These are phyloP conservation scores for Trichophyton verrucosum DNA, from an alignment of 2,329 filamentous ascomycete species.

Conservation along the genomic window DNA sequence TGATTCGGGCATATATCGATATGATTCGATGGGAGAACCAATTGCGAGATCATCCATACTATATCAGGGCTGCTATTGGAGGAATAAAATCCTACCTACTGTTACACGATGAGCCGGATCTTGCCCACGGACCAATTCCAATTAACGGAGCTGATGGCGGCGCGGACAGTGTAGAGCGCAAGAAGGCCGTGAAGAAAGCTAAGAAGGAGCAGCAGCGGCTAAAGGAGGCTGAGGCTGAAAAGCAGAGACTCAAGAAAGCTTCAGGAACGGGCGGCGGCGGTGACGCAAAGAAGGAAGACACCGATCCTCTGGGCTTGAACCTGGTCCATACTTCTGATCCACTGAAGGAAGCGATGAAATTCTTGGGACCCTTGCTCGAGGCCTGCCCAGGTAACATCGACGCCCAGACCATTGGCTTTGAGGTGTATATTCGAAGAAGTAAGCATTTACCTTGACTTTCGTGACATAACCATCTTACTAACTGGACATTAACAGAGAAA, in stretches of 20 bases:
- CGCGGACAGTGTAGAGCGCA: conserved; percentile 52
- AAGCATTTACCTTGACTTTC: conserved; percentile 28
- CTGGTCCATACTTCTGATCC: conserved; percentile 72
- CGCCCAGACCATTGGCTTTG: conserved; percentile 74
- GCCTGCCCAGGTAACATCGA: conserved; percentile 69
- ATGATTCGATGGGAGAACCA: conserved; percentile 96
- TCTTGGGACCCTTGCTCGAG: conserved; percentile 67
- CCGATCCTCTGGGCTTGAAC: conserved; percentile 72
- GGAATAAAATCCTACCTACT: conserved; percentile 70
- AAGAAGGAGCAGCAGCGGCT: conserved; percentile 64
- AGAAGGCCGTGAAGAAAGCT: conserved; percentile 83
- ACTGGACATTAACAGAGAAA: conserved; percentile 49
- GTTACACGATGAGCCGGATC: conserved; percentile 61
- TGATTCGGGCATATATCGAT: conserved; percentile 86
- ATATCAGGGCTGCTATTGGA: conserved; percentile 66
- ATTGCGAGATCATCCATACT: conserved; percentile 86
- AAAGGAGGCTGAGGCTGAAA: conserved; percentile 68
- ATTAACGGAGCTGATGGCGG: conserved; percentile 41
- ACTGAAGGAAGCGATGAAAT: conserved; percentile 76
- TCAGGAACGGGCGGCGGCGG: conserved; percentile 47
- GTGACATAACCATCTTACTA: not conserved
- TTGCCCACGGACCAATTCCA: conserved; percentile 47
- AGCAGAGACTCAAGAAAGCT: conserved; percentile 73
- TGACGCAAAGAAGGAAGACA: conserved; percentile 71
- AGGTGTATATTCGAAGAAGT: conserved; percentile 78